These are phyloP conservation scores for Fusarium siculi DNA, from an alignment of 2,329 filamentous ascomycete species.

Conservation along the genomic window DNA sequence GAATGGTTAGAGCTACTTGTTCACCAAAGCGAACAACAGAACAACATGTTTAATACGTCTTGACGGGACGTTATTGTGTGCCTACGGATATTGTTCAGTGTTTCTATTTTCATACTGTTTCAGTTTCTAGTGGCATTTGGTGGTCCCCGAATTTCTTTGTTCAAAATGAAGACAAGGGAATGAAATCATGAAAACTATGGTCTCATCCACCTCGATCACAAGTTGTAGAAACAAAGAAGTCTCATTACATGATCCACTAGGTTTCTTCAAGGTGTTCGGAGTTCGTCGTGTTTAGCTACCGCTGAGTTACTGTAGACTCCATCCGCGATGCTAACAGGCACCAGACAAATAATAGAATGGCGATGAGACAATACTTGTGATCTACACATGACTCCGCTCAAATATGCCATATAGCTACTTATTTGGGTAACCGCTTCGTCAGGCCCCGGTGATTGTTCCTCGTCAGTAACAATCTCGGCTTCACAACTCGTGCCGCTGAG, in stretches of 20 bases:
- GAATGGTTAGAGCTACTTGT: not conserved
- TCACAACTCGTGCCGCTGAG: not conserved
- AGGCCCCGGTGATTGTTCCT: not conserved
- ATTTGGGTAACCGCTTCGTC: not conserved
- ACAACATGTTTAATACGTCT: not conserved
- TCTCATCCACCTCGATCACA: not conserved
- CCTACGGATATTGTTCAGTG: not conserved
- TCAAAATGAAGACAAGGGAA: not conserved
- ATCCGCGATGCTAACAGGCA: not conserved
- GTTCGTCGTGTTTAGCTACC: not conserved
- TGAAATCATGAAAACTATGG: not conserved
- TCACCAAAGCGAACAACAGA: not conserved
- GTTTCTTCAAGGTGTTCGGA: not conserved
- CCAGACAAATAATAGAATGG: not conserved
- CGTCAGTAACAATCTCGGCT: not conserved
- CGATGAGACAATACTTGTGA: not conserved
- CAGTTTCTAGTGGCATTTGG: slow-evolving; percentile 9
- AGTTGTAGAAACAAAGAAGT: not conserved
- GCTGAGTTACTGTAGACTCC: not conserved
- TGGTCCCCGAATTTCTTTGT: slow-evolving; percentile 25
- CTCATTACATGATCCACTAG: not conserved
- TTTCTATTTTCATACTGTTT: slow-evolving; percentile 27
- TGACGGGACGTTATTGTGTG: not conserved
- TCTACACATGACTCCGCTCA: not conserved
- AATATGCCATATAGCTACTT: not conserved